Evolutionary conservation across 768 basidiomycete genomes (phyloP), one percentile per base, ranked within the genome.

Genomic region (Mycena galopus): DNA sequence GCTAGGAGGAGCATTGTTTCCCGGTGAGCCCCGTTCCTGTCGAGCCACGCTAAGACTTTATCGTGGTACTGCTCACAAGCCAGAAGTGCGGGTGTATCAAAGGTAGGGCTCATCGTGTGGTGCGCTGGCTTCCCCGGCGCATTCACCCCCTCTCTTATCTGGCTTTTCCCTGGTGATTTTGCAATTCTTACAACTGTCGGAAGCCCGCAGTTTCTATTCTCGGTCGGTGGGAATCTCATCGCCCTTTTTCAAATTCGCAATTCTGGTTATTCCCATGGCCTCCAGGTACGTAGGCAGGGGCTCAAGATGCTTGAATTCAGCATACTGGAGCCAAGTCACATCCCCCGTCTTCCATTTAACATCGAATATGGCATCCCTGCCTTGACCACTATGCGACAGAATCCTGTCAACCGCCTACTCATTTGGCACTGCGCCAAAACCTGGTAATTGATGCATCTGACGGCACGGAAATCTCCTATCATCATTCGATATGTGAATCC

Each of bases 401-500:
- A 77, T 73, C 23, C 53, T 67, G 4, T 72, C 70, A 2, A 77
- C 73, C 6, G 60, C 62, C 63, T 59, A 74, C 35, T 78, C 67
- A 7, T 69, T 60, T 0, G 58, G 32, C 0, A 53, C 33, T 8
- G 11, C 60, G 1, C 77, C 77, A 39, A 78, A 78, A 14, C 78
- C 78, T 32, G 77, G 75, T 8, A 71, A 23, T 14, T 67, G 67
- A 14, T 61, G 50, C 6, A 59, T 8, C 9, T 77, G 67, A 0
- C 77, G 27, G 2, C 69, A 69, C 0, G 84, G 83, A 63, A 84
- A 85, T 0, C 71, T 39, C 0, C 19, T 0, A 16, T 69, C 32
- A 60, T 85, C 78, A 58, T 81, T 83, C 0, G 78, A 42, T 6
- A 67, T 2, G 37, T 74, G 77, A 9, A 62, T 74, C 0, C 70